Percentiles rank a stretch among this genome's conserved stretches.
These are phyloP conservation scores for Wickerhamiella musiphila DNA, from an alignment of 805 yeast species.

Conservation along the genomic window DNA sequence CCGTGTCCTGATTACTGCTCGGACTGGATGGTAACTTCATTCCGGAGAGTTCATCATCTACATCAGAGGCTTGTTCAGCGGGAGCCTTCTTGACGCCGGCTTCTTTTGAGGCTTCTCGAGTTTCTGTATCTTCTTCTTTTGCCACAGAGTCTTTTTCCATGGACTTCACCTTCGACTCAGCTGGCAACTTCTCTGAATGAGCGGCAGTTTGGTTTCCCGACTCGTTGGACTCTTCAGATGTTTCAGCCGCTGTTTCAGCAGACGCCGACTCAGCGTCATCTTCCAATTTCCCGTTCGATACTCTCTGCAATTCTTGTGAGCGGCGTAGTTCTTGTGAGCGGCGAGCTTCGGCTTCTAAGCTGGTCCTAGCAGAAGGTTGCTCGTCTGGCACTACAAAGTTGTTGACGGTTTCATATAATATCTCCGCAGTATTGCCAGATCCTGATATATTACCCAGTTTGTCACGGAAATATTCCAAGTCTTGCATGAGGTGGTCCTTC, in stretches of 20 bases:
- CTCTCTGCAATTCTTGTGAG: too few relatives aligned
- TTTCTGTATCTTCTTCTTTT: conserved; percentile 20
- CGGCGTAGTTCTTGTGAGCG: background rate
- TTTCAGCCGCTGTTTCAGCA: conserved; percentile 19
- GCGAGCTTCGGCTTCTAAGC: background rate
- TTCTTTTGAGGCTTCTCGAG: background rate
- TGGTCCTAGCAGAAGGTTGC: too few relatives aligned
- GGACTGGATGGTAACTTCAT: too few relatives aligned
- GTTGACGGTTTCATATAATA: conserved; percentile 43
- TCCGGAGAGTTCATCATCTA: conserved; percentile 1
- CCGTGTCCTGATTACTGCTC: too few relatives aligned
- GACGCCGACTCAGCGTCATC: conserved; percentile 10
- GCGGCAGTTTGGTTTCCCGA: too few relatives aligned
- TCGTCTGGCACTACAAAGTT: conserved; percentile 20
- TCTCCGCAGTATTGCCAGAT: conserved; percentile 43
- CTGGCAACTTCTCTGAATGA: background rate
- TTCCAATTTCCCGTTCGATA: background rate
- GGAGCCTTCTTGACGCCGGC: conserved; percentile 6
- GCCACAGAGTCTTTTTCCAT: background rate
- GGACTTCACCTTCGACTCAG: background rate
- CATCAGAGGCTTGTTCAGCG: background rate
- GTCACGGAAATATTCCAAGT: conserved; percentile 47
- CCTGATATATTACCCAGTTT: conserved; percentile 42
- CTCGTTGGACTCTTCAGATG: conserved; percentile 11
- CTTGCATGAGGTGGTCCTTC: conserved; percentile 38